A percentile compares a stretch with the other conserved stretches of the same genome.
phyloP scores from a whole-genome alignment of 225 moss, liverwort and hornwort species.

The Climacium dendroides region DNA sequence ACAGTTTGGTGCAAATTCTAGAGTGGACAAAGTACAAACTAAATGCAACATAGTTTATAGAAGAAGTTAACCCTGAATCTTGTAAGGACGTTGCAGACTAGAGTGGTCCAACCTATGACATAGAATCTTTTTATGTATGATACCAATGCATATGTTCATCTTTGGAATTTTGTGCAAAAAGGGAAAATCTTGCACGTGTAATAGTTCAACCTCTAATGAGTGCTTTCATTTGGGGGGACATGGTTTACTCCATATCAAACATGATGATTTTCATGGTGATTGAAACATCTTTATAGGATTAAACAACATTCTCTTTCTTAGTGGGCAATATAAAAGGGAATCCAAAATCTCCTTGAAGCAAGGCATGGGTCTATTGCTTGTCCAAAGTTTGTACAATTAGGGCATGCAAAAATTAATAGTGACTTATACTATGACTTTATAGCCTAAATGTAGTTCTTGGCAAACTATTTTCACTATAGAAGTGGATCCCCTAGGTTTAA shows the following conservation, averaged over 20 bases:
- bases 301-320: neutral
- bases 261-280: too few relatives aligned
- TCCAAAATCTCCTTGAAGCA: neutral
- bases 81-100: accelerated
- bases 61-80: neutral
- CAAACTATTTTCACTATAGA: neutral
- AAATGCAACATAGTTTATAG: too few relatives aligned
- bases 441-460: accelerated
- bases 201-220: too few relatives aligned
- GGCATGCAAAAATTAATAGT: neutral
- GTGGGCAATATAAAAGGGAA: accelerated
- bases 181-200: too few relatives aligned
- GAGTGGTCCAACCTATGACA: too few relatives aligned
- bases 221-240: too few relatives aligned
- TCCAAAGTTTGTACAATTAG: accelerated
- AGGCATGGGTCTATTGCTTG: accelerated
- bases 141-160: neutral
- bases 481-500: accelerated
- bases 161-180: neutral
- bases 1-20: neutral
- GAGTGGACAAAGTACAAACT: neutral
- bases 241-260: too few relatives aligned
- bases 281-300: neutral
- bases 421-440: accelerated
- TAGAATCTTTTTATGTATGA: too few relatives aligned